A percentile compares a stretch with the other conserved stretches of the same genome.
These are phyloP conservation scores for Helenozyma rhizophorensis DNA, from an alignment of 805 yeast species.

Conservation along the genomic window DNA sequence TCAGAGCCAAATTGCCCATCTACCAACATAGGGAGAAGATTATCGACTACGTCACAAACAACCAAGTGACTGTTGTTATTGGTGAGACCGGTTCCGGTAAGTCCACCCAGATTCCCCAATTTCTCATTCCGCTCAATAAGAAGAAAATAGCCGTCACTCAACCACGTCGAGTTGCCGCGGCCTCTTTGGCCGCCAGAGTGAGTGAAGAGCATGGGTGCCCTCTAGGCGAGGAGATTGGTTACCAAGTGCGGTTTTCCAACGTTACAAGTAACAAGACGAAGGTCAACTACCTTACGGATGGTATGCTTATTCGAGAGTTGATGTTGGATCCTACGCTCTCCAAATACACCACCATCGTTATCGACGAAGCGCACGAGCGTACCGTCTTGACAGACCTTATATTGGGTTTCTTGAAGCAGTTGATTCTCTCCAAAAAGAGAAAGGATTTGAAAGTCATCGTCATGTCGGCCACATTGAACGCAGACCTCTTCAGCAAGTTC, in stretches of 20 bases:
- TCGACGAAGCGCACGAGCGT: slow-evolving; percentile 98
- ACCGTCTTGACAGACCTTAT: slow-evolving; percentile 87
- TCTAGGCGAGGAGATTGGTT: slow-evolving; percentile 83
- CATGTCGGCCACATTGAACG: slow-evolving; percentile 97
- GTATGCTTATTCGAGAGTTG: slow-evolving; percentile 91
- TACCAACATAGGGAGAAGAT: slow-evolving; percentile 66
- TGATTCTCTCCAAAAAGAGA: slow-evolving; percentile 46
- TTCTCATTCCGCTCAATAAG: slow-evolving; percentile 52
- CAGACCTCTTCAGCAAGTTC: slow-evolving; percentile 76
- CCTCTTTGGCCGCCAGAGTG: slow-evolving; percentile 87
- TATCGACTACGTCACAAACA: slow-evolving; percentile 45
- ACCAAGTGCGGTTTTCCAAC: slow-evolving; percentile 88
- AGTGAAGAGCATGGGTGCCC: slow-evolving; percentile 78
- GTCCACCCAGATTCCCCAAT: slow-evolving; percentile 95
- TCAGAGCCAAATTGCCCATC: slow-evolving; percentile 67
- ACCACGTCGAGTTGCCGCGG: slow-evolving; percentile 97
- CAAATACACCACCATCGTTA: slow-evolving; percentile 69
- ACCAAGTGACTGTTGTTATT: slow-evolving; percentile 74
- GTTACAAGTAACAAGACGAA: slow-evolving; percentile 54
- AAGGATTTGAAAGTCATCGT: slow-evolving; percentile 66
- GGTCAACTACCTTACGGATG: slow-evolving; percentile 88
- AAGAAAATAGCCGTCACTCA: slow-evolving; percentile 86
- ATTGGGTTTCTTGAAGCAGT: slow-evolving; percentile 78
- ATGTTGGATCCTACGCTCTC: slow-evolving; percentile 66
- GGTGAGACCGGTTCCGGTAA: slow-evolving; percentile 99